A percentile compares a stretch with the other conserved stretches of the same genome.
phyloP scores from a whole-genome alignment of 805 yeast species.

The Zygosaccharomyces lentus region DNA sequence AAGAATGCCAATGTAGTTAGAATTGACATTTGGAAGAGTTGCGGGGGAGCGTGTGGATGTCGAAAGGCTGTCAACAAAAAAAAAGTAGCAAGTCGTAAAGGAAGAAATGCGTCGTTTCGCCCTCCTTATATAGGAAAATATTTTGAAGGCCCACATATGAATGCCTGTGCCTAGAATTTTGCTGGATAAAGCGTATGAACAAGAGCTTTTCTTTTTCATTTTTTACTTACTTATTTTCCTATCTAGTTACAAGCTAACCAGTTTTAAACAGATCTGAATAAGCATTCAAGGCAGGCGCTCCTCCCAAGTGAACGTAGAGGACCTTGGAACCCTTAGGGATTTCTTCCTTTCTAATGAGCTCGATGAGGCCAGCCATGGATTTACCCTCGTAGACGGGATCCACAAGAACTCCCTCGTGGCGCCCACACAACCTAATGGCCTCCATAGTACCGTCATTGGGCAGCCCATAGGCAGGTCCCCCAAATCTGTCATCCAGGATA shows the following conservation, averaged over 20 bases:
- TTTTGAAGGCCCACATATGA: no score
- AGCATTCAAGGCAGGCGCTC: slow-evolving; percentile 31
- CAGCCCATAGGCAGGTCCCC: slow-evolving; percentile 35
- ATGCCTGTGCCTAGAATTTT: no score
- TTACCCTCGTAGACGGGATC: slow-evolving; percentile 39
- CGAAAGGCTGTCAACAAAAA: not conserved
- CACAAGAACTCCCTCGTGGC: slow-evolving; percentile 36
- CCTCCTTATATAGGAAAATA: slow-evolving; percentile 2
- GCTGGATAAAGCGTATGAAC: not conserved
- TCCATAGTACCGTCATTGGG: slow-evolving; percentile 38
- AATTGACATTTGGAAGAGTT: not conserved
- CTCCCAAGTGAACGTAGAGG: slow-evolving; percentile 34
- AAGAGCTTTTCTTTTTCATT: no score
- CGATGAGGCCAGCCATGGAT: slow-evolving; percentile 35
- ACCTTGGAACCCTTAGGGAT: slow-evolving; percentile 32
- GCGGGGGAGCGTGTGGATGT: not conserved
- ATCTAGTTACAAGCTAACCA: slow-evolving; percentile 7
- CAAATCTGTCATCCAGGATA: slow-evolving; percentile 33
- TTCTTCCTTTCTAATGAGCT: slow-evolving; percentile 26
- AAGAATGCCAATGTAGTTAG: not conserved
- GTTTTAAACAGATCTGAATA: slow-evolving; percentile 9
- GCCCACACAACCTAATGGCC: slow-evolving; percentile 36
- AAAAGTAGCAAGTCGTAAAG: not conserved
- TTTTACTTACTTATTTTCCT: not conserved
- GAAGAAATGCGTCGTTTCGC: slow-evolving; percentile 1